A percentile compares a stretch with the other conserved stretches of the same genome.
Conservation (phyloP, 2,329 filamentous ascomycete genomes). For the Thermoascus crustaceus region DNA sequence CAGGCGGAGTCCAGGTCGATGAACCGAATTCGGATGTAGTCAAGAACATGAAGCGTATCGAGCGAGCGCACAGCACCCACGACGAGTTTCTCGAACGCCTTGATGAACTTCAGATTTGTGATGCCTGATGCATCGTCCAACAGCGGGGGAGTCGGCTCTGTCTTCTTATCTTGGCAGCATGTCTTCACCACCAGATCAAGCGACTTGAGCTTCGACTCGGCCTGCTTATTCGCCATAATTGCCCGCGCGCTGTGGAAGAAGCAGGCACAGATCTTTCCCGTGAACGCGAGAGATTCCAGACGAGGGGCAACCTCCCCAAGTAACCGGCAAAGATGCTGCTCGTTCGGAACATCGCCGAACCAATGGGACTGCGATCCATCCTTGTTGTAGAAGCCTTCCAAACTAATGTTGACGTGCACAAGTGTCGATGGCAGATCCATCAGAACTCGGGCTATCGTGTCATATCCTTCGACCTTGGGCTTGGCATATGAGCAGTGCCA, state of each 20-base stretch:
- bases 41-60: slow-evolving; percentile 49
- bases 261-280: slow-evolving; percentile 61
- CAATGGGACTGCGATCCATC: slow-evolving; percentile 52
- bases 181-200: slow-evolving; percentile 68
- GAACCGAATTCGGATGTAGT: slow-evolving; percentile 63
- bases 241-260: slow-evolving; percentile 56
- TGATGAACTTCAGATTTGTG: slow-evolving; percentile 63
- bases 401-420: slow-evolving; percentile 56
- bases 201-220: slow-evolving; percentile 45
- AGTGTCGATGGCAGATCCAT: slow-evolving; percentile 50
- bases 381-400: slow-evolving; percentile 64
- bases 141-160: slow-evolving; percentile 31
- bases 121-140: slow-evolving; percentile 62
- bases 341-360: slow-evolving; percentile 36
- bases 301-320: slow-evolving; percentile 54
- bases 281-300: slow-evolving; percentile 63
- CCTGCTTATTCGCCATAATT: slow-evolving; percentile 42
- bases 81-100: slow-evolving; percentile 61
- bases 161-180: slow-evolving; percentile 49
- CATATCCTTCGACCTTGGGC: slow-evolving; percentile 65
- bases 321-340: slow-evolving; percentile 57
- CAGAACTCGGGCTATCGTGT: slow-evolving; percentile 59
- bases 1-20: slow-evolving; percentile 66
- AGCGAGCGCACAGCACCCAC: slow-evolving; percentile 55
- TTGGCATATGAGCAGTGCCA: slow-evolving; percentile 54